Conservation (phyloP, 2,329 filamentous ascomycete genomes). For the Escovopsis sp. region DNA sequence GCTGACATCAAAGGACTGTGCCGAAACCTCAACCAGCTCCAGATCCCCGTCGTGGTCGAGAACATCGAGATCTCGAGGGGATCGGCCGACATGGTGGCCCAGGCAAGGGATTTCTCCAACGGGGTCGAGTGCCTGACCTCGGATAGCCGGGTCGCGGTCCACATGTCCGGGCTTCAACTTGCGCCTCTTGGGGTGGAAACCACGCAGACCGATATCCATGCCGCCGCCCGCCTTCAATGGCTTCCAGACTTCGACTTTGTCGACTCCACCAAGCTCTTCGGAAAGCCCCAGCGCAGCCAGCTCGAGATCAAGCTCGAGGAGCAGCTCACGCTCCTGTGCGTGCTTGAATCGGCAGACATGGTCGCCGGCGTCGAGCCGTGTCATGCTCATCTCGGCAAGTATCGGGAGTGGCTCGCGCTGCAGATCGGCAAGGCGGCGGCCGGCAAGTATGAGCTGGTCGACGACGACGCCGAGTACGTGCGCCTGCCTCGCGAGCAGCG, state of each 20-base stretch:
- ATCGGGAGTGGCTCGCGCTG: neutral
- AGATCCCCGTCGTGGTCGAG: no score
- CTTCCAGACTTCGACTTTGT: neutral
- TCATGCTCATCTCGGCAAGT: neutral
- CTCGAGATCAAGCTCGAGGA: neutral
- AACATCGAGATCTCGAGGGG: no score
- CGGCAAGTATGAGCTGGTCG: no score
- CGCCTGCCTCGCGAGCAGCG: no score
- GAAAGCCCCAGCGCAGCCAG: neutral
- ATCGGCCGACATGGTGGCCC: no score
- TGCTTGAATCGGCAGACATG: neutral
- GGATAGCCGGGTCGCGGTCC: no score
- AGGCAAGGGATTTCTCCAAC: no score
- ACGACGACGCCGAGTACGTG: no score
- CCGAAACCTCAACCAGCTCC: no score
- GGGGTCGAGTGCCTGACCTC: no score
- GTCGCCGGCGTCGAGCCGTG: neutral
- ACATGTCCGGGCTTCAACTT: no score
- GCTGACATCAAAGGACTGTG: neutral
- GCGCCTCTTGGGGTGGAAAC: no score
- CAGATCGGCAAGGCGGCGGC: neutral
- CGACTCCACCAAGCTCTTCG: neutral
- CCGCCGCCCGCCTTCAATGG: neutral
- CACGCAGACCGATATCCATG: neutral
- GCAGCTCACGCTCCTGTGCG: neutral